Evolutionary conservation across 2,329 filamentous ascomycete species (phyloP), one percentile per base, ranked within the genome.

Genomic region (Aspergillus persii): DNA sequence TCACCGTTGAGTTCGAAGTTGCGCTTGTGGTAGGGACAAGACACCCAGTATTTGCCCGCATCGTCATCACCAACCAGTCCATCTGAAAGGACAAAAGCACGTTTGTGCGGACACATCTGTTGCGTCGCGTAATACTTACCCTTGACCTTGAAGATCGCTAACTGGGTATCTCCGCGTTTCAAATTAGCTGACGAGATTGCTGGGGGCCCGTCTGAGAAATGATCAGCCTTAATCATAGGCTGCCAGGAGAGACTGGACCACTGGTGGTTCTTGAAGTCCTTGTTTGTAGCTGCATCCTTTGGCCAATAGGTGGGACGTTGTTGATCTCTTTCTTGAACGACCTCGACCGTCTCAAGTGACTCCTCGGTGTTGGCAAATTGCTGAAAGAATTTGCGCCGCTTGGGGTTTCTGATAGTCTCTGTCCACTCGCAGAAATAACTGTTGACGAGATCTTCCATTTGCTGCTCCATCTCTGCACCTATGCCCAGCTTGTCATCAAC

Each of bases 71-170:
- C 92, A 50, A 96, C 84, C 8, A 96, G 79, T 1, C 92, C 91
- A 71, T 96, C 93, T 0, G 89, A 89, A 29, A 96, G 85, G n/a
- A 93, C 89, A 69, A 96, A 96, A 1, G 92, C 88, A 9, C 92
- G 88, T 77, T 94, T 95, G 79, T 96, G 92, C 8, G 92, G 92
- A 73, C 92, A 96, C 92, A 96, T 96, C 72, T 96, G 91, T 78
- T 96, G 92, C 12, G 89, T 90, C 59, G 90, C 90, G 74, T 94
- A 94, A 81, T 88, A 96, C 56, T 84, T 84, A 23, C 91, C 92
- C 56, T 86, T 85, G 62, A 96, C 84, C 68, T 92, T 90, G 85
- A 93, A 96, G 55, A 96, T 80, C 7, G 92, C 92, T 2, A 96
- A 83, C 75, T 96, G 92, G 0, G 92, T 96, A 74, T 96, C 92